A percentile compares a stretch with the other conserved stretches of the same genome.
Conservation (phyloP, 1,284 basidiomycete genomes). For the Neolentinus lepideus region DNA sequence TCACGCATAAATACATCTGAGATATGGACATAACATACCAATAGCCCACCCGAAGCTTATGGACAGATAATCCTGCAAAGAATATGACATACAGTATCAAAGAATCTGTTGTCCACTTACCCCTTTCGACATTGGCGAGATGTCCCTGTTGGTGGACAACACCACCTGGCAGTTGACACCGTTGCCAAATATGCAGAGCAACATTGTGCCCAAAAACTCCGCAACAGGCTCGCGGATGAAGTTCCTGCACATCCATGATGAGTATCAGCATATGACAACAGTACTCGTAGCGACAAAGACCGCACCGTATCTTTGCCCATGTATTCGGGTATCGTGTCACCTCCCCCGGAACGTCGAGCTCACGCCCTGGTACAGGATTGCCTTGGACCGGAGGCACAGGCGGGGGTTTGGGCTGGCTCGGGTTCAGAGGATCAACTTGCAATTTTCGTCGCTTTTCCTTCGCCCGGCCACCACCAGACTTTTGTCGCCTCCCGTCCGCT, state of each 20-base stretch:
- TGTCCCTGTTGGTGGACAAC: conserved; percentile 13
- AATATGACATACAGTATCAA: background rate
- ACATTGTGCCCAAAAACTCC: conserved; percentile 19
- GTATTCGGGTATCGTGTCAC: conserved; percentile 12
- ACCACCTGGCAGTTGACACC: conserved; percentile 18
- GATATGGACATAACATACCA: background rate
- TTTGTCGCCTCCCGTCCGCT: too few species aligned
- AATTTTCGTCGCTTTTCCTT: too few species aligned
- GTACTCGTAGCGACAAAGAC: background rate
- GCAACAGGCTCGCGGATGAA: conserved; percentile 17
- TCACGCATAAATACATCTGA: background rate
- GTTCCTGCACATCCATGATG: background rate
- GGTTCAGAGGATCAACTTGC: too few species aligned
- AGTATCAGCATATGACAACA: background rate
- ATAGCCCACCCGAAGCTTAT: background rate
- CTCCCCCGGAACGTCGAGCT: conserved; percentile 12
- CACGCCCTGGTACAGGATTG: background rate
- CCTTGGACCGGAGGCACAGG: background rate
- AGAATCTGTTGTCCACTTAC: conserved; percentile 10
- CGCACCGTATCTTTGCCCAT: background rate
- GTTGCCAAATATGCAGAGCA: conserved; percentile 16
- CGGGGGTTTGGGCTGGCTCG: background rate
- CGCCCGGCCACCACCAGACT: too few species aligned
- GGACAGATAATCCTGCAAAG: background rate
- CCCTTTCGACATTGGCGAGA: conserved; percentile 14